Evolutionary conservation across 257 asterid genomes (phyloP).

Genomic region (Solanum corneliomulleri): DNA sequence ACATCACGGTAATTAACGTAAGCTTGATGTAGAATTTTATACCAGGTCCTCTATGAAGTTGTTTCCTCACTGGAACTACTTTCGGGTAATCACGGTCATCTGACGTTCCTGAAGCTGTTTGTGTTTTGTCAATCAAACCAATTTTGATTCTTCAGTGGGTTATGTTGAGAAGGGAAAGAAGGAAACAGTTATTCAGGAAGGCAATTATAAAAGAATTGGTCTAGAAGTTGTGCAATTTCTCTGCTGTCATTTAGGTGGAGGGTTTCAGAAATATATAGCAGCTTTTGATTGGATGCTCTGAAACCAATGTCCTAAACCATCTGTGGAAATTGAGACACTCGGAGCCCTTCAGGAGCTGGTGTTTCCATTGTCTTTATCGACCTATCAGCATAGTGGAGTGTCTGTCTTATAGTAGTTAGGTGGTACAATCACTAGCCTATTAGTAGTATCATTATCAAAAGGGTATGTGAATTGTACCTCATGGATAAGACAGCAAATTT

Average conservation of each 20-base stretch:
- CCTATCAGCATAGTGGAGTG: background rate
- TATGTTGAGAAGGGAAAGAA: background rate
- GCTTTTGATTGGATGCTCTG: background rate
- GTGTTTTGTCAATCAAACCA: background rate
- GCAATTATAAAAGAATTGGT: background rate
- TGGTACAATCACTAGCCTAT: background rate
- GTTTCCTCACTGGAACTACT: background rate
- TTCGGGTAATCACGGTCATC: background rate
- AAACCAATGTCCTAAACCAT: background rate
- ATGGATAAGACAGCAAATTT: slow-evolving; percentile 5
- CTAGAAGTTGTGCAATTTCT: background rate
- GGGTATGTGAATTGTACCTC: background rate
- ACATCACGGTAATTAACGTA: background rate
- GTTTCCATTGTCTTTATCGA: background rate
- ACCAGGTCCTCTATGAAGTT: background rate
- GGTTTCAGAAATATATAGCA: background rate
- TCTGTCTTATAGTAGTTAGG: background rate
- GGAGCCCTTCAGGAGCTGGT: background rate
- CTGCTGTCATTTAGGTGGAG: background rate
- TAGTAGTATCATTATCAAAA: background rate
- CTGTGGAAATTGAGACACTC: background rate
- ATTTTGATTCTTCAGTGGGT: background rate
- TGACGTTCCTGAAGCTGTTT: background rate
- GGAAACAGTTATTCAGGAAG: background rate
- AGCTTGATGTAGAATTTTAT: background rate